Evolutionary conservation across 2,329 filamentous ascomycete genomes (phyloP), one percentile per base, ranked within the genome.

Genomic region (Neofusicoccum cordaticola): DNA sequence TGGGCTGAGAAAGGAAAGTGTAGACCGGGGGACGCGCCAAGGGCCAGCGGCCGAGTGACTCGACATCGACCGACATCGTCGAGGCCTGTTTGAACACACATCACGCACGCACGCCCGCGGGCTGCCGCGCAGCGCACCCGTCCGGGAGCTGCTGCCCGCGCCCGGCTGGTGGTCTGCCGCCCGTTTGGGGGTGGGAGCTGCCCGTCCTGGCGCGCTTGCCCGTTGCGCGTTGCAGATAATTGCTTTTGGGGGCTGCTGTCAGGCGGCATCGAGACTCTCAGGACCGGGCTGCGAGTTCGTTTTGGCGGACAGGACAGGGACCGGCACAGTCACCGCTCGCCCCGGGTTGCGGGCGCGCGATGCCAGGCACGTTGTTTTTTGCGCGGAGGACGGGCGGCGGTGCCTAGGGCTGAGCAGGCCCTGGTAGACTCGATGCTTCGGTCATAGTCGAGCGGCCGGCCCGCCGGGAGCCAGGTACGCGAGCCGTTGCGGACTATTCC

Each of bases 1-100:
- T n/a, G 48, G 41, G 61, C 48, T 63, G 48, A 47, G 61, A 63
- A 56, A 31, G 60, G 60, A 62, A 62, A 52, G 45, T 37, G 50
- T 5, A 47, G 61, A 31, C 31, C 39, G 45, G 61, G 39, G 9
- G 37, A 19, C 48, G 41, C 27, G 53, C n/a, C 31, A 17, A 39
- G 31, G 27, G 34, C 50, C 13, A 15, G 17, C 50, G 50, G 11
- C 11, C 17, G 34, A 52, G 50, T 52, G 50, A 39, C 34, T 39
- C 34, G 51, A n/a, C 48, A 22, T 22, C 22, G 22, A 22, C 22
- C 22, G 22, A 22, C 22, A 22, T 22, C 22, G 17, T 19, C 35
- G n/a, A 27, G 47, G 47, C 17, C 19, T 34, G 19, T 15, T 22
- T 31, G 47, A 51, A 27, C 1, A 27, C 15, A 4, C 47, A 15